Evolutionary conservation across 495 filamentous ascomycete species (phyloP).

Genomic region (Hamigera avellanea): DNA sequence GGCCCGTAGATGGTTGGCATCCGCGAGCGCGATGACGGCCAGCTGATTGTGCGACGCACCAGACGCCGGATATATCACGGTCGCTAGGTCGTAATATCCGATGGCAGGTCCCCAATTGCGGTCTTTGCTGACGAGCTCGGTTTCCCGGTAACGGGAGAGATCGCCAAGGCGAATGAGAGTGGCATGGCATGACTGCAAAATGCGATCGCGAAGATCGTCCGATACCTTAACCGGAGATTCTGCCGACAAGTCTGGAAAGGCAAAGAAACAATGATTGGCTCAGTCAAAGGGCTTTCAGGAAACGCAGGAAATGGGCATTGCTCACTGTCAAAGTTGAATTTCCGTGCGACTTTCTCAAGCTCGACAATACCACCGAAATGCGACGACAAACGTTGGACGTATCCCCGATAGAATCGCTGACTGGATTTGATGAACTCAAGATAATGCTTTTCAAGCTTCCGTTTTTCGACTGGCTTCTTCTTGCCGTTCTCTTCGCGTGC

Average conservation of each 20-base stretch:
- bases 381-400: constrained; percentile 65
- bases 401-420: constrained; percentile 76
- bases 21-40: constrained; percentile 69
- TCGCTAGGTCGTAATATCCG: constrained; percentile 76
- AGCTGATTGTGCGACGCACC: constrained; percentile 81
- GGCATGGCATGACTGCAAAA: constrained; percentile 68
- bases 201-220: constrained; percentile 37
- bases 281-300: constrained; percentile 4
- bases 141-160: constrained; percentile 80
- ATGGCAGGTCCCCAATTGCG: constrained; percentile 70
- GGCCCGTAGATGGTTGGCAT: constrained; percentile 65
- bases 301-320: constrained; percentile 1
- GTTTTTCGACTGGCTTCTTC: constrained; percentile 60
- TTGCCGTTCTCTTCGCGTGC: constrained; percentile 42
- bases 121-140: constrained; percentile 49
- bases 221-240: constrained; percentile 29
- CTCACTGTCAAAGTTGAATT: constrained; percentile 52
- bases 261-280: constrained; percentile 20
- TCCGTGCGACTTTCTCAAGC: constrained; percentile 57
- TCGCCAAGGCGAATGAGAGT: constrained; percentile 83
- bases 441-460: constrained; percentile 73
- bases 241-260: constrained; percentile 23
- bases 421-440: constrained; percentile 73
- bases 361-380: constrained; percentile 61
- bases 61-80: constrained; percentile 62